phyloP scores from a whole-genome alignment of 768 basidiomycete genomes.

The Rhodosporidiobolus sp. region DNA sequence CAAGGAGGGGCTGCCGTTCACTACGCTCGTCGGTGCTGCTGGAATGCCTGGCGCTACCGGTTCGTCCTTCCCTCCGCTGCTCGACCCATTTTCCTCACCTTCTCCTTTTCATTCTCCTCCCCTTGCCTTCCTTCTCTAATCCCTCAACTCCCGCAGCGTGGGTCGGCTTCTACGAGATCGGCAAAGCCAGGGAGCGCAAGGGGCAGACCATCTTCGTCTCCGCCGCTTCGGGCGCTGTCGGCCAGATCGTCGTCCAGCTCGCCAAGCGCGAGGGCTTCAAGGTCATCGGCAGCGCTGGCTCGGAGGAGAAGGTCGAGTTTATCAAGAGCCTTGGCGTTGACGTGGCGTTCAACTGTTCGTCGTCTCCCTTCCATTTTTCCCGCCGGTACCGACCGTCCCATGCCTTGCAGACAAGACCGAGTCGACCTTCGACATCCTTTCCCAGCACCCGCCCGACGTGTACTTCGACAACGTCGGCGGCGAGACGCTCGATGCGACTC shows the following conservation, averaged over 20 bases:
- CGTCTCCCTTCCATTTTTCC: not conserved
- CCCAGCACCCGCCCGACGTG: constrained; percentile 61
- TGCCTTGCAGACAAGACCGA: constrained; percentile 54
- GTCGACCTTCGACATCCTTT: constrained; percentile 56
- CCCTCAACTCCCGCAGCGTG: too few relatives aligned
- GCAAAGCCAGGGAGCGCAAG: constrained; percentile 54
- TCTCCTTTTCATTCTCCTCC: too few relatives aligned
- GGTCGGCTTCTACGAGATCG: constrained; percentile 49
- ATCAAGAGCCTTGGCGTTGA: constrained; percentile 62
- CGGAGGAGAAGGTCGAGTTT: constrained; percentile 68
- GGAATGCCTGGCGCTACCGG: constrained; percentile 47
- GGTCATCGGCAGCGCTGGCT: constrained; percentile 69
- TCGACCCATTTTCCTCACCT: too few relatives aligned
- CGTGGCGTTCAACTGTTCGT: constrained; percentile 62
- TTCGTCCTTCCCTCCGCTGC: too few relatives aligned
- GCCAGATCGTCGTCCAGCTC: constrained; percentile 57
- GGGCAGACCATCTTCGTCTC: constrained; percentile 58
- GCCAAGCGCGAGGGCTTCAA: constrained; percentile 55
- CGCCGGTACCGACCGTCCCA: not conserved
- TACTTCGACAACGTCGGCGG: constrained; percentile 50
- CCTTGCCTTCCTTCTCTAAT: too few relatives aligned
- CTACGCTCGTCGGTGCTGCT: constrained; percentile 12
- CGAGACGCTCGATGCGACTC: constrained; percentile 44
- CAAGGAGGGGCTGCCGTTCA: constrained; percentile 22
- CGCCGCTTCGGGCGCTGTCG: constrained; percentile 58